Conservation (phyloP, 2,329 filamentous ascomycete genomes). For the Exserohilum rostratum region DNA sequence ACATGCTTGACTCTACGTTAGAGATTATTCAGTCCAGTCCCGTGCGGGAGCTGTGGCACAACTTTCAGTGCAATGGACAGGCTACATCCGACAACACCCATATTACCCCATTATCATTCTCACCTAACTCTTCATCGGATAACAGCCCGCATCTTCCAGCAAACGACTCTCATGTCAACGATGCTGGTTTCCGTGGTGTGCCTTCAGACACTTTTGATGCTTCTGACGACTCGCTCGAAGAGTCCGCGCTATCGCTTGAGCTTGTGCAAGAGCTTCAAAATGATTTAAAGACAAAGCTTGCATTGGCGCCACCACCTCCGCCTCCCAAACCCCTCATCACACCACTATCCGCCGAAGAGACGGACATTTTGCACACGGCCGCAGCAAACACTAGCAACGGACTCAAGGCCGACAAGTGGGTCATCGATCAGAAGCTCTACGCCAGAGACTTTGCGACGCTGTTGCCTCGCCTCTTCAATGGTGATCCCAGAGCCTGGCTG, state of each 20-base stretch:
- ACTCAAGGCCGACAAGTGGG: constrained; percentile 11
- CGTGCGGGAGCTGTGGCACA: constrained; percentile 5
- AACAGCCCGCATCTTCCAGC: constrained; percentile 1
- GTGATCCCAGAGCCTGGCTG: constrained; percentile 65
- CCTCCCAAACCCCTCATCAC: constrained; percentile 28
- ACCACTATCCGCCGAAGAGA: constrained; percentile 25
- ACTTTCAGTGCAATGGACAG: constrained; percentile 12
- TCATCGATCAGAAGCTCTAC: constrained; percentile 50
- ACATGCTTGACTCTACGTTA: constrained; percentile 32
- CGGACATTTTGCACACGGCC: constrained; percentile 16
- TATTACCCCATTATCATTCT: neutral
- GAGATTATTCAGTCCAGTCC: constrained; percentile 24
- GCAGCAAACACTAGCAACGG: constrained; percentile 23
- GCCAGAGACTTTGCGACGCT: constrained; percentile 69
- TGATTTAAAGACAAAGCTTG: constrained; percentile 20
- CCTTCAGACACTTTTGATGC: constrained; percentile 17
- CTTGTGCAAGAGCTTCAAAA: constrained; percentile 27
- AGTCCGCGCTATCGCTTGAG: constrained; percentile 27
- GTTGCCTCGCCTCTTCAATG: constrained; percentile 41
- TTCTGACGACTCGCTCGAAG: constrained; percentile 27
- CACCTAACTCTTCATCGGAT: constrained; percentile 1
- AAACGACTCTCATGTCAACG: neutral
- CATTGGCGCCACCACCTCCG: constrained; percentile 14
- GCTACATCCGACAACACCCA: neutral
- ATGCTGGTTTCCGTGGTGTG: constrained; percentile 20